A percentile compares a stretch with the other conserved stretches of the same genome.
These are phyloP conservation scores for Dipteronia dyeriana DNA, from an alignment of 345 rosid species.

Conservation along the genomic window DNA sequence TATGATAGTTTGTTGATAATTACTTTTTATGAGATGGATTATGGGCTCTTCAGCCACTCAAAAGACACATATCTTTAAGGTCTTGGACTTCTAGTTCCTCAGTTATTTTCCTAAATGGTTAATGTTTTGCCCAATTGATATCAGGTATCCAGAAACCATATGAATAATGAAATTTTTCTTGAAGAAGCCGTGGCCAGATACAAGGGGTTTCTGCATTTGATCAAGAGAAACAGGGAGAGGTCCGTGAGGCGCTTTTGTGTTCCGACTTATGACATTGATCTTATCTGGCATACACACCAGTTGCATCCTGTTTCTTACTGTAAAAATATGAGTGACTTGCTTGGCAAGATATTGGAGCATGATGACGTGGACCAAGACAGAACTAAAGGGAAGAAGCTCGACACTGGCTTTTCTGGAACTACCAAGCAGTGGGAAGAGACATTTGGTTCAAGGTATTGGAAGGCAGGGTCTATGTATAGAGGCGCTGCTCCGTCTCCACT, in stretches of 20 bases:
- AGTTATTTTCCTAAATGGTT: neutral
- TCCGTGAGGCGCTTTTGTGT: slow-evolving; percentile 71
- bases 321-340: slow-evolving; percentile 52
- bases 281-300: slow-evolving; percentile 98
- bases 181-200: slow-evolving; percentile 86
- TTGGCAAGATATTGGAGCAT: slow-evolving; percentile 85
- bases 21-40: slow-evolving; percentile 3
- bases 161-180: slow-evolving; percentile 62
- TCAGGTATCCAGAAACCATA: slow-evolving; percentile 78
- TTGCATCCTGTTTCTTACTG: slow-evolving; percentile 78
- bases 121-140: slow-evolving; percentile 7
- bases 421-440: slow-evolving; percentile 86
- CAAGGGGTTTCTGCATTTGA: slow-evolving; percentile 84
- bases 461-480: slow-evolving; percentile 93
- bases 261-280: slow-evolving; percentile 96
- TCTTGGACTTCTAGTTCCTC: slow-evolving; percentile 9
- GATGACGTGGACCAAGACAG: slow-evolving; percentile 94
- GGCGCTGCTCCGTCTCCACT: slow-evolving; percentile 75
- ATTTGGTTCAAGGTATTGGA: slow-evolving; percentile 82
- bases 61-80: neutral
- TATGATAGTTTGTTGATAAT: neutral
- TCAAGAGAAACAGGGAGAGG: slow-evolving; percentile 69
- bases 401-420: slow-evolving; percentile 78
- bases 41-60: neutral
- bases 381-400: slow-evolving; percentile 85